Percentiles rank a stretch among this genome's conserved stretches.
phyloP scores from a whole-genome alignment of 1,139 yeast species.

The Yamadazyma aaseri region DNA sequence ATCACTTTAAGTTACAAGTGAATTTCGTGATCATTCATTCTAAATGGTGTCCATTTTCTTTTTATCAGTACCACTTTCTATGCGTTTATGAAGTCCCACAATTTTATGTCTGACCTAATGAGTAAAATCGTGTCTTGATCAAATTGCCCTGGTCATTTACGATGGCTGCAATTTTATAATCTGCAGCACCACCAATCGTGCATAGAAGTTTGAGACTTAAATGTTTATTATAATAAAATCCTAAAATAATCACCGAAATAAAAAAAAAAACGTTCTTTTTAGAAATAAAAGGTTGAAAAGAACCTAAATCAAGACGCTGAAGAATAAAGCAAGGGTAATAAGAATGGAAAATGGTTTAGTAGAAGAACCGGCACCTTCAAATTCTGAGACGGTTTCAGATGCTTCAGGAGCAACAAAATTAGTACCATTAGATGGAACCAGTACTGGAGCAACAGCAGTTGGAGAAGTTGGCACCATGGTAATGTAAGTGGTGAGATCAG shows the following conservation, averaged over 20 bases:
- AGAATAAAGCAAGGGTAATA: slow-evolving; percentile 4
- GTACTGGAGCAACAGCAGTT: slow-evolving; percentile 6
- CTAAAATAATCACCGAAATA: not conserved
- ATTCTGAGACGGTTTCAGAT: not conserved
- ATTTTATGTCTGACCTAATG: too few species aligned
- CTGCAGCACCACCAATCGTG: not conserved
- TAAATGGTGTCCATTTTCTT: too few species aligned
- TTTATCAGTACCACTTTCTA: too few species aligned
- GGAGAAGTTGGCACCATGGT: slow-evolving; percentile 40
- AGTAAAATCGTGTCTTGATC: too few species aligned
- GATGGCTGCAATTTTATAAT: not conserved
- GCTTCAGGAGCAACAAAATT: slow-evolving; percentile 4
- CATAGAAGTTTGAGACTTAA: not conserved
- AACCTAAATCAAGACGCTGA: slow-evolving; percentile 5
- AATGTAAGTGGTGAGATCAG: slow-evolving; percentile 38
- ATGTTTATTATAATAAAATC: not conserved
- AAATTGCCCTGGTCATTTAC: too few species aligned
- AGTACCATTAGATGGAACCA: slow-evolving; percentile 3
- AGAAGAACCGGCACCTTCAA: slow-evolving; percentile 6
- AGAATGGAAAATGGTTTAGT: slow-evolving; percentile 5
- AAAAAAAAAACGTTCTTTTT: too few species aligned
- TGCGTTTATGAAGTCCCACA: too few species aligned
- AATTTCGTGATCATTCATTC: too few species aligned
- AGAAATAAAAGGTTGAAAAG: not conserved
- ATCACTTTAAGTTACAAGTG: too few species aligned